Percentiles rank a stretch among this genome's conserved stretches.
Evolutionary conservation across 2,329 filamentous ascomycete genomes (phyloP).

Genomic region (Penicillium sp.): DNA sequence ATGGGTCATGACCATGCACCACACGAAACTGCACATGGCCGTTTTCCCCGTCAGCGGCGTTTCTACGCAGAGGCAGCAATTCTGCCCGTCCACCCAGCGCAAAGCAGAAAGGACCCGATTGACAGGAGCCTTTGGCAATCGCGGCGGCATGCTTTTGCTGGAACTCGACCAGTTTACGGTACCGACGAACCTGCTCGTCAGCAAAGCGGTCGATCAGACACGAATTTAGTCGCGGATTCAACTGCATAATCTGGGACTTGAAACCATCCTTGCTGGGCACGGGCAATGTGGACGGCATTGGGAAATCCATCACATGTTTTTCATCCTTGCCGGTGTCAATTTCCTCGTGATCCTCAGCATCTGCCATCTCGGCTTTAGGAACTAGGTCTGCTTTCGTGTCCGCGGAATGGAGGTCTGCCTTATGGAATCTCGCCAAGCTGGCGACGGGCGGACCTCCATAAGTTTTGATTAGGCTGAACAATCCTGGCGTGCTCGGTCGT

Average conservation of each 20-base stretch:
- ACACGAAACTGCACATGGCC: slow-evolving; percentile 51
- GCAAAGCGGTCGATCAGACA: slow-evolving; percentile 74
- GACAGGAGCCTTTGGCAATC: slow-evolving; percentile 53
- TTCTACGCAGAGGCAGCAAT: slow-evolving; percentile 51
- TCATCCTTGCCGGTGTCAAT: slow-evolving; percentile 54
- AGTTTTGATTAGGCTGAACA: slow-evolving; percentile 51
- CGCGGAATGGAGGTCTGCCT: slow-evolving; percentile 14
- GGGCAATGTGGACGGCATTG: slow-evolving; percentile 60
- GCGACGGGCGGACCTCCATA: slow-evolving; percentile 55
- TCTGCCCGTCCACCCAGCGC: slow-evolving; percentile 61
- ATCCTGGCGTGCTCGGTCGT: slow-evolving; percentile 37
- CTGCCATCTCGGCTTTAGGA: slow-evolving; percentile 18
- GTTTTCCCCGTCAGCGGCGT: slow-evolving; percentile 53
- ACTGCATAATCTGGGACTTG: slow-evolving; percentile 61
- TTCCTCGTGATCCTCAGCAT: slow-evolving; percentile 48
- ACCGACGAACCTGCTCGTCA: slow-evolving; percentile 71
- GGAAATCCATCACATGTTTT: slow-evolving; percentile 57
- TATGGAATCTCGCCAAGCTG: slow-evolving; percentile 44
- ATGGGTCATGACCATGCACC: slow-evolving; percentile 57
- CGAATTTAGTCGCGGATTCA: slow-evolving; percentile 67
- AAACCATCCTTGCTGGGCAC: slow-evolving; percentile 71
- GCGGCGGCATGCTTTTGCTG: slow-evolving; percentile 64
- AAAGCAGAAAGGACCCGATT: slow-evolving; percentile 58
- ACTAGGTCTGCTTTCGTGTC: slow-evolving; percentile 12
- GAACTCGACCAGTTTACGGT: slow-evolving; percentile 66